Base-by-base conservation (phyloP, 1,284 basidiomycete genomes). In the Hymenochaete sp. region DNA sequence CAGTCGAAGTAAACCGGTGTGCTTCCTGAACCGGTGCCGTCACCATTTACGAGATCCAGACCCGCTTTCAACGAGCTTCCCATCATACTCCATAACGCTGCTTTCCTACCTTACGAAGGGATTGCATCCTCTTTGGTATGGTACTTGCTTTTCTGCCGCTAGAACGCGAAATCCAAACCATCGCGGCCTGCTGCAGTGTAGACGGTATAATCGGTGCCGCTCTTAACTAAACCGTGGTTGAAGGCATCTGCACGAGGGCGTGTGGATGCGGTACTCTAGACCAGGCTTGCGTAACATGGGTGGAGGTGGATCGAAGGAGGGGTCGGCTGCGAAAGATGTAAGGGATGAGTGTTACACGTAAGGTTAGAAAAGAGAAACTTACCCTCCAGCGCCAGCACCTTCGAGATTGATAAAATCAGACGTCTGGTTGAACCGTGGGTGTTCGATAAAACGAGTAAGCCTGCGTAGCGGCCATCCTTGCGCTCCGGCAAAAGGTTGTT, bases 321-420 rank as follows among this genome's bases (percentile, higher is more conserved):
- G 81, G 62, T 3, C 82, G 81, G 2, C 78, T 77, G 7, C 79
- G 81, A 49, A 3, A 48, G 6, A 41, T 13, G 46, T 9, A 26
- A 39, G 42, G 47, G 29, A 6, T 41, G 26, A 26, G n/a, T n/a
- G 50, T 4, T 16, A 5, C 25, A 18, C 38, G 16, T 3, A 35
- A 28, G 1, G 3, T 18, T 13, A 2, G 10, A 28, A 45, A 28
- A n/a, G n/a, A n/a, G n/a, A 25, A 18, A 60, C 73, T 48, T 55
- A 83, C 79, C 85, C 83, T 55, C 83, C 86, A 1, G 79, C 70
- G n/a, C 79, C 75, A 7, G 85, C 83, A 3, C 86, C 86, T 61
- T 89, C 86, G 10, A 88, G 70, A 53, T 88, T 89, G 36, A 89
- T 64, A 61, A 89, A 89, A 0, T 70, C 70, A 21, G 74, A 67